These are phyloP conservation scores for Magnaporthales sp. DNA, from an alignment of 2,329 filamentous ascomycete genomes.

Conservation along the genomic window DNA sequence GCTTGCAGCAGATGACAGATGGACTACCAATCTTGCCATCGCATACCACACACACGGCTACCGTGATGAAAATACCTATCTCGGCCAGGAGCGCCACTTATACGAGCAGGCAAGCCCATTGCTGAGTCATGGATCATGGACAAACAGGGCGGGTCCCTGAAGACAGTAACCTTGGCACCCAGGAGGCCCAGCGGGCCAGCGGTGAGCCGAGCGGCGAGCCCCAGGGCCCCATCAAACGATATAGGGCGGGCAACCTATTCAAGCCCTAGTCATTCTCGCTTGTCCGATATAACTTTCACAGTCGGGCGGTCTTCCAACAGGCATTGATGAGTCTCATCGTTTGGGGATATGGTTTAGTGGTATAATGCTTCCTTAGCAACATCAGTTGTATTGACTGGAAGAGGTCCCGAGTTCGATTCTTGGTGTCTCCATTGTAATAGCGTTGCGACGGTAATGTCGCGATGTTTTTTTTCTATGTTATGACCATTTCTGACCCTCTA, in stretches of 20 bases:
- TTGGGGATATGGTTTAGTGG: not conserved
- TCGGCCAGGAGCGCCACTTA: not conserved
- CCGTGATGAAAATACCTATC: not conserved
- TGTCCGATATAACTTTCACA: not conserved
- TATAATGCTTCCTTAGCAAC: not conserved
- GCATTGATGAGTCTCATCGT: not conserved
- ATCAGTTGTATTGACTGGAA: not conserved
- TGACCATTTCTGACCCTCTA: not conserved
- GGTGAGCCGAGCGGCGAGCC: not conserved
- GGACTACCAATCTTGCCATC: not conserved
- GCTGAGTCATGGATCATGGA: not conserved
- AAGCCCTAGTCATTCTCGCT: not conserved
- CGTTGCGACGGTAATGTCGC: not conserved
- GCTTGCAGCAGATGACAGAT: not conserved
- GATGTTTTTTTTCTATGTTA: not conserved
- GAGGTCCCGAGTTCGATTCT: not conserved
- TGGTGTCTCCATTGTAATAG: not conserved
- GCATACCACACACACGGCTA: not conserved
- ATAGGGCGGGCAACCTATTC: not conserved
- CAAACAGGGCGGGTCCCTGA: not conserved
- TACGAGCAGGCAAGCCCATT: not conserved
- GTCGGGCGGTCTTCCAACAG: not conserved
- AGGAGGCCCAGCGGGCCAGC: too few relatives aligned
- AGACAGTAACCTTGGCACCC: not conserved
- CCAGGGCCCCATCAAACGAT: not conserved